Conservation (phyloP, 1,139 yeast species). For the Saccharomyces hybrid region DNA sequence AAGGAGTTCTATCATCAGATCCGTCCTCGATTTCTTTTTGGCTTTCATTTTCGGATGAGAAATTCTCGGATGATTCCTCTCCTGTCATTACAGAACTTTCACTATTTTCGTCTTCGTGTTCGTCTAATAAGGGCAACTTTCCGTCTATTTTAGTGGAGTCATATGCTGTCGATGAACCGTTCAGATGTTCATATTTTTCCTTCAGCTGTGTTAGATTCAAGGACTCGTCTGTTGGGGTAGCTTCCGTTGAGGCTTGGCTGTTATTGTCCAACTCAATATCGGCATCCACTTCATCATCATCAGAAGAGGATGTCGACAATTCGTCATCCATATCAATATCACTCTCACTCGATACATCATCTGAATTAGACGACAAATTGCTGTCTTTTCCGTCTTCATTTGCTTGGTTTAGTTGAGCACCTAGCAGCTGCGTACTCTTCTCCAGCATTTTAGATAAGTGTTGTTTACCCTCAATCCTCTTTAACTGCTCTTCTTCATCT, state of each 20-base stretch:
- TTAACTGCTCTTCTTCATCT: constrained; percentile 59
- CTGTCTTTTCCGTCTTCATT: constrained; percentile 13
- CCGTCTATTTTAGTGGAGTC: constrained; percentile 28
- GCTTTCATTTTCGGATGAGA: constrained; percentile 14
- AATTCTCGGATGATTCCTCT: constrained; percentile 2
- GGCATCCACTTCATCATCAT: constrained; percentile 10
- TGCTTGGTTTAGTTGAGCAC: constrained; percentile 57
- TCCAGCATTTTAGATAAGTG: constrained; percentile 85
- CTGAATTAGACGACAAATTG: constrained; percentile 8
- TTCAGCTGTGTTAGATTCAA: constrained; percentile 60
- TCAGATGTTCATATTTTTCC: constrained; percentile 52
- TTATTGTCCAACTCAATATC: constrained; percentile 35
- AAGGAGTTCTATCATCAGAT: not conserved
- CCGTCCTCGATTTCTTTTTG: constrained; percentile 15
- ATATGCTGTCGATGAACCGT: constrained; percentile 9
- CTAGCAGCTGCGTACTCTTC: constrained; percentile 83
- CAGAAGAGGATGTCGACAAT: constrained; percentile 20
- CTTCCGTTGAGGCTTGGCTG: not conserved
- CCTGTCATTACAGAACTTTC: constrained; percentile 7
- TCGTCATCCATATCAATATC: constrained; percentile 10
- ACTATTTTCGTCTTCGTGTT: constrained; percentile 11
- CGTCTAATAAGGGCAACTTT: constrained; percentile 6
- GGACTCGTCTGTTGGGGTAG: constrained; percentile 29
- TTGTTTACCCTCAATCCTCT: constrained; percentile 73
- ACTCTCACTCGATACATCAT: constrained; percentile 11